Conservation (phyloP, 75 land plant genomes). For the Azolla pinnata region DNA sequence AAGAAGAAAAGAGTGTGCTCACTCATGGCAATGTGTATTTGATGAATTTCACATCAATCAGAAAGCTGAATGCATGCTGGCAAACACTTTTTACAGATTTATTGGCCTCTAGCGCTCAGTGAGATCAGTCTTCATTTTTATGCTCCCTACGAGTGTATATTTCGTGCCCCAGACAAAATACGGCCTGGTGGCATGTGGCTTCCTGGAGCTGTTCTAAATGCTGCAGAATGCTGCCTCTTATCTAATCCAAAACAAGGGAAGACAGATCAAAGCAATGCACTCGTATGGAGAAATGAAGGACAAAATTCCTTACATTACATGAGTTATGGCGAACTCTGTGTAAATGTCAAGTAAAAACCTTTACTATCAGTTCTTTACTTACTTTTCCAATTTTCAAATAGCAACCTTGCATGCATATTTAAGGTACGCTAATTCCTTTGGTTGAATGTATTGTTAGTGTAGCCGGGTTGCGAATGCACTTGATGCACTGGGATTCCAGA, state of each 20-base stretch:
- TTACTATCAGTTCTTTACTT: slow-evolving; percentile 1
- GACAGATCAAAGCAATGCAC: slow-evolving; percentile 50
- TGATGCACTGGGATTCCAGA: slow-evolving; percentile 44
- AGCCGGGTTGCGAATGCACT: slow-evolving; percentile 89
- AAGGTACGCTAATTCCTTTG: slow-evolving; percentile 6
- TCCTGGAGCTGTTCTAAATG: slow-evolving; percentile 72
- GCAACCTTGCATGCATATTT: neutral
- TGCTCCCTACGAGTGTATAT: slow-evolving; percentile 41
- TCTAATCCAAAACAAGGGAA: slow-evolving; percentile 35
- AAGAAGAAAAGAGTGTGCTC: too few relatives aligned
- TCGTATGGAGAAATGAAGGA: slow-evolving; percentile 83
- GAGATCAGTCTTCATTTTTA: slow-evolving; percentile 57
- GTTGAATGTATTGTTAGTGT: slow-evolving; percentile 6
- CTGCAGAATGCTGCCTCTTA: slow-evolving; percentile 76
- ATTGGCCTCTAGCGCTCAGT: slow-evolving; percentile 50
- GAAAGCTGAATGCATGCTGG: too few relatives aligned
- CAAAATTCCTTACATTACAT: slow-evolving; percentile 40
- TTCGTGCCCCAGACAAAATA: slow-evolving; percentile 46
- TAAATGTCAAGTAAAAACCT: slow-evolving; percentile 59
- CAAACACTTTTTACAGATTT: slow-evolving; percentile 45
- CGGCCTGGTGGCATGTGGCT: slow-evolving; percentile 67
- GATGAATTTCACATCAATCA: too few relatives aligned
- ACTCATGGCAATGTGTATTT: too few relatives aligned
- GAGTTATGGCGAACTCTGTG: slow-evolving; percentile 58
- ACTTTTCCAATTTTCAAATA: slow-evolving; percentile 5